Conservation (phyloP, 306 rosid species). For the Canavalia ensiformis region DNA sequence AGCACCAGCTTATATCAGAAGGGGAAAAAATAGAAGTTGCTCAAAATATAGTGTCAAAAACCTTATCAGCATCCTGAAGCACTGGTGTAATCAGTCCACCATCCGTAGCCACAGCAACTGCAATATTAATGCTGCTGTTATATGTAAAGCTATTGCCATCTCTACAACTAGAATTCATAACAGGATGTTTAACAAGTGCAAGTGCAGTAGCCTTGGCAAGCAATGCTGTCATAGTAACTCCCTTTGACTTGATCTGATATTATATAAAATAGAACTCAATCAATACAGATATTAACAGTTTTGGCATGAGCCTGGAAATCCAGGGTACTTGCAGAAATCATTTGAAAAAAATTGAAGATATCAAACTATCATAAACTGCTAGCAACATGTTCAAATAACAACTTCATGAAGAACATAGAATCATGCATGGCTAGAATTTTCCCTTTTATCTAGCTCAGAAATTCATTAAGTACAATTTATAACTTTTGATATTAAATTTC, state of each 20-base stretch:
- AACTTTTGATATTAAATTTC: slow-evolving; percentile 6
- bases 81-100: slow-evolving; percentile 96
- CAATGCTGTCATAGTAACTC: slow-evolving; percentile 99
- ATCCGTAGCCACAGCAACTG: slow-evolving; percentile 92
- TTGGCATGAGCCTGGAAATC: background rate
- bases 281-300: background rate
- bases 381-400: slow-evolving; percentile 18
- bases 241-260: slow-evolving; percentile 86
- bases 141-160: slow-evolving; percentile 97
- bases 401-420: slow-evolving; percentile 11
- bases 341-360: slow-evolving; percentile 1
- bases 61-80: slow-evolving; percentile 98
- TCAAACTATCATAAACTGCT: slow-evolving; percentile 4
- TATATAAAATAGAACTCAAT: slow-evolving; percentile 28
- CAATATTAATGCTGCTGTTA: slow-evolving; percentile 86
- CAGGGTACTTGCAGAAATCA: background rate
- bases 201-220: slow-evolving; percentile 99
- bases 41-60: slow-evolving; percentile 39
- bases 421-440: slow-evolving; percentile 20
- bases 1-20: slow-evolving; percentile 29
- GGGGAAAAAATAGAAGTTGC: slow-evolving; percentile 1
- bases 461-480: background rate
- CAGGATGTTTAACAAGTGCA: slow-evolving; percentile 87
- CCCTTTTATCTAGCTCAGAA: background rate
- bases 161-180: slow-evolving; percentile 90